A percentile compares a stretch with the other conserved stretches of the same genome.
phyloP scores from a whole-genome alignment of 305 asterid species.

The Fraxinus sp. region DNA sequence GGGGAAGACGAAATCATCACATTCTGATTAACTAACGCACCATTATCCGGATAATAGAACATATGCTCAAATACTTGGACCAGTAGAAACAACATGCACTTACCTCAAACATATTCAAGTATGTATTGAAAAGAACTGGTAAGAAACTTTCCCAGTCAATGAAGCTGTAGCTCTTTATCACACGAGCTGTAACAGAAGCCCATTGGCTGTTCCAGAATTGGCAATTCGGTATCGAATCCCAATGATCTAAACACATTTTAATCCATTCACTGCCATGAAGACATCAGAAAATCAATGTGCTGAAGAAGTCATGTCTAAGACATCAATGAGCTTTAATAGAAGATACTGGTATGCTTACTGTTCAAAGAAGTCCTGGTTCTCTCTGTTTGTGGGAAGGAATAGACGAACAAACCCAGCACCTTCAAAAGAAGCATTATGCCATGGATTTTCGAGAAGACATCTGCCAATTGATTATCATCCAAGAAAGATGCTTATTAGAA shows the following conservation, averaged over 20 bases:
- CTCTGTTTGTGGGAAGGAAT: slow-evolving; percentile 84
- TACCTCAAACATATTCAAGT: slow-evolving; percentile 95
- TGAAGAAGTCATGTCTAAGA: slow-evolving; percentile 19
- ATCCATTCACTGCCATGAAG: slow-evolving; percentile 71
- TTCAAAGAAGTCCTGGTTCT: slow-evolving; percentile 78
- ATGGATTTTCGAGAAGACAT: slow-evolving; percentile 84
- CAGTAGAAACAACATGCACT: slow-evolving; percentile 25
- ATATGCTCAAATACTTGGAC: not conserved
- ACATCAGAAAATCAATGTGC: slow-evolving; percentile 26
- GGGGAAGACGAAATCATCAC: not conserved
- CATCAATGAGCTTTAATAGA: slow-evolving; percentile 16
- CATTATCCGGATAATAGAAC: not conserved
- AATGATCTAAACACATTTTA: slow-evolving; percentile 55
- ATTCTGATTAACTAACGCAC: not conserved
- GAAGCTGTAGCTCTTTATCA: slow-evolving; percentile 68
- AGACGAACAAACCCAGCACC: slow-evolving; percentile 90
- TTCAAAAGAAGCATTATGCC: slow-evolving; percentile 95
- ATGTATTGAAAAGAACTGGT: slow-evolving; percentile 73
- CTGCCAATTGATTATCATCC: slow-evolving; percentile 50
- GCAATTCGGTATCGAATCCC: slow-evolving; percentile 88
- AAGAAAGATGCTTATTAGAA: slow-evolving; percentile 21
- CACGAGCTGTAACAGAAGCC: slow-evolving; percentile 93
- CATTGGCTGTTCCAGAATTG: slow-evolving; percentile 98
- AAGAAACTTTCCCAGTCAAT: slow-evolving; percentile 73
- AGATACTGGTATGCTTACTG: slow-evolving; percentile 48